Conservation (phyloP, 1,139 yeast species). For the Geotrichum carabidarum region DNA sequence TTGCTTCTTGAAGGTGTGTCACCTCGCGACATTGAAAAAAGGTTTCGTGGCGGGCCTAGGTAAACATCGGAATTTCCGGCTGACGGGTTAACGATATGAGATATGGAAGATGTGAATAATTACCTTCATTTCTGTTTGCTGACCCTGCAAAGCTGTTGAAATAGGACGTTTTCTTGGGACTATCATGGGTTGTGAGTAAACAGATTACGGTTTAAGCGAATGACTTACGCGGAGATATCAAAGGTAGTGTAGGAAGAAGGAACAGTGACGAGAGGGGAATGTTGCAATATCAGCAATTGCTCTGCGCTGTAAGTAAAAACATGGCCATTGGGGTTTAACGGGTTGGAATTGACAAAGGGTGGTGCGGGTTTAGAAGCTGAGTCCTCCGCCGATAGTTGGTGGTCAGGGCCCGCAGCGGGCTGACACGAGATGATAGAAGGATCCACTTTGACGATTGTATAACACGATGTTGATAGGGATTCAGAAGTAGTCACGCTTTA, state of each 20-base stretch:
- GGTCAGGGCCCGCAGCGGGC: conserved; percentile 10
- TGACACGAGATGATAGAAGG: conserved; percentile 20
- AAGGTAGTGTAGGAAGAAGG: conserved; percentile 13
- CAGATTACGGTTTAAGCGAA: neutral
- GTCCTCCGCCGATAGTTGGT: neutral
- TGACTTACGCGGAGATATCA: conserved; percentile 18
- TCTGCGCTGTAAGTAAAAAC: conserved; percentile 12
- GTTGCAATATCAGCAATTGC: conserved; percentile 5
- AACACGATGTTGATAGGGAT: too few species aligned
- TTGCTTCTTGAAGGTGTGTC: conserved; percentile 1
- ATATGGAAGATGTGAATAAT: neutral
- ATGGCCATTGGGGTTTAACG: conserved; percentile 16
- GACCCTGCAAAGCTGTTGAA: conserved; percentile 8
- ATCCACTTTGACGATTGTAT: conserved; percentile 10
- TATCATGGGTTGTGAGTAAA: neutral
- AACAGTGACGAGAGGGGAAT: conserved; percentile 13
- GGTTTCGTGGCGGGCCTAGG: conserved; percentile 15
- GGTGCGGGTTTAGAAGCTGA: neutral
- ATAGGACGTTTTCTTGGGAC: conserved; percentile 14
- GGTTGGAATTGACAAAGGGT: neutral
- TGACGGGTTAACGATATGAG: neutral
- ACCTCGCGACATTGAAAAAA: conserved; percentile 8
- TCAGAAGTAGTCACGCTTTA: too few species aligned
- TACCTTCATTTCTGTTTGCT: conserved; percentile 10
- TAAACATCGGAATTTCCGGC: conserved; percentile 11